Conservation (phyloP, 1,284 basidiomycete species). For the Melanopsichium pennsylvanicum region DNA sequence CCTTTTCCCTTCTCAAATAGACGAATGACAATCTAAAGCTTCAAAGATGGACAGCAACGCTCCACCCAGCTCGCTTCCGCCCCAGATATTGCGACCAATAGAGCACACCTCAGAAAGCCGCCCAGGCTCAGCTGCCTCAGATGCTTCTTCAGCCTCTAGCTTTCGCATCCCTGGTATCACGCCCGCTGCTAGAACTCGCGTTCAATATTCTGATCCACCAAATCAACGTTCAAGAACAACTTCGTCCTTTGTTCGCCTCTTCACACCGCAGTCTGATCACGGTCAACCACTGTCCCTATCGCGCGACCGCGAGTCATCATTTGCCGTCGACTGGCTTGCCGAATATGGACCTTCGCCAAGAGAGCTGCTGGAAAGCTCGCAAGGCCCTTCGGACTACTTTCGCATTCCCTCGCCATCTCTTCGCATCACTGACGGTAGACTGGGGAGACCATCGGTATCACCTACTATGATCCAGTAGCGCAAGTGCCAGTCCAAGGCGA, state of each 20-base stretch:
- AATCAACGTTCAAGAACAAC: neutral
- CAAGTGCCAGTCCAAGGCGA: neutral
- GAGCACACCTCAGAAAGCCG: neutral
- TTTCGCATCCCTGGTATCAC: conserved; percentile 33
- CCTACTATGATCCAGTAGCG: neutral
- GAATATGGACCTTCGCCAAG: conserved; percentile 11
- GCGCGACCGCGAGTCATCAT: neutral
- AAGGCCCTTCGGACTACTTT: neutral
- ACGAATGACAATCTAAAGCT: neutral
- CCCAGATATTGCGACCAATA: neutral
- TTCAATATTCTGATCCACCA: neutral
- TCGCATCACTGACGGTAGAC: neutral
- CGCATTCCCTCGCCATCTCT: neutral
- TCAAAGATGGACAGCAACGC: conserved; percentile 6
- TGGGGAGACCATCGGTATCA: neutral
- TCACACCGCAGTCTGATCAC: conserved; percentile 12
- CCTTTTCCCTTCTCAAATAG: neutral
- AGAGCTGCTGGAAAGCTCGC: conserved; percentile 16
- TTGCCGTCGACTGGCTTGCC: conserved; percentile 5
- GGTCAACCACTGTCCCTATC: neutral
- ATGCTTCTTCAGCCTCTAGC: conserved; percentile 24
- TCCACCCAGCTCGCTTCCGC: neutral
- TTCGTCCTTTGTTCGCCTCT: conserved; percentile 11
- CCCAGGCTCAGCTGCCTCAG: conserved; percentile 11
- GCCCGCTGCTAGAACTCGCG: neutral